A percentile compares a stretch with the other conserved stretches of the same genome.
These are phyloP conservation scores for Rhynchosporium agropyri DNA, from an alignment of 2,329 filamentous ascomycete species.

Conservation along the genomic window DNA sequence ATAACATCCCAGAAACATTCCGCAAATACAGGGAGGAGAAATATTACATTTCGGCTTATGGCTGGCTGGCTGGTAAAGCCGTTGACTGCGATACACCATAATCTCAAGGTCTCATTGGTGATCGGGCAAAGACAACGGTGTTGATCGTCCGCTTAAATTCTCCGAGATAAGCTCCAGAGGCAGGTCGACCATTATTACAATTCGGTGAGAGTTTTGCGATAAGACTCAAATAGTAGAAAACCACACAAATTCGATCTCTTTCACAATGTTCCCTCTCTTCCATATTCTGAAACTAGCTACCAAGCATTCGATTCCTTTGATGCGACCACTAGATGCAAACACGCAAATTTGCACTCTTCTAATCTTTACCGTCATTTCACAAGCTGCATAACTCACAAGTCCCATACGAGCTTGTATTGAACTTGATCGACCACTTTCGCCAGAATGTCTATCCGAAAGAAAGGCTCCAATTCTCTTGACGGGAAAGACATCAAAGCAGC, in stretches of 20 bases:
- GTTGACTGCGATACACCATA: neutral
- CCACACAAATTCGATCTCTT: neutral
- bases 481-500: constrained; percentile 26
- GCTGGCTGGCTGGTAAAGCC: constrained; percentile 12
- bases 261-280: too few relatives aligned
- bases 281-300: too few relatives aligned
- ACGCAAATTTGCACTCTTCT: neutral
- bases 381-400: neutral
- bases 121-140: neutral
- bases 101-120: constrained; percentile 12
- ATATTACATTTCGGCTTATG: neutral
- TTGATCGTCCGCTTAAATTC: constrained; percentile 14
- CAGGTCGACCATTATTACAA: constrained; percentile 9
- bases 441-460: constrained; percentile 35
- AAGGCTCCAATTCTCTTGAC: constrained; percentile 26
- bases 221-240: neutral
- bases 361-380: neutral
- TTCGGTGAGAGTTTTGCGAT: constrained; percentile 17
- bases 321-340: neutral
- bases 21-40: neutral
- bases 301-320: neutral
- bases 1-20: neutral
- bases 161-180: constrained; percentile 15
- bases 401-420: neutral
- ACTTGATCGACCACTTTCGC: neutral